A percentile compares a stretch with the other conserved stretches of the same genome.
phyloP scores from a whole-genome alignment of 83 land plant species.

The Picea abies region DNA sequence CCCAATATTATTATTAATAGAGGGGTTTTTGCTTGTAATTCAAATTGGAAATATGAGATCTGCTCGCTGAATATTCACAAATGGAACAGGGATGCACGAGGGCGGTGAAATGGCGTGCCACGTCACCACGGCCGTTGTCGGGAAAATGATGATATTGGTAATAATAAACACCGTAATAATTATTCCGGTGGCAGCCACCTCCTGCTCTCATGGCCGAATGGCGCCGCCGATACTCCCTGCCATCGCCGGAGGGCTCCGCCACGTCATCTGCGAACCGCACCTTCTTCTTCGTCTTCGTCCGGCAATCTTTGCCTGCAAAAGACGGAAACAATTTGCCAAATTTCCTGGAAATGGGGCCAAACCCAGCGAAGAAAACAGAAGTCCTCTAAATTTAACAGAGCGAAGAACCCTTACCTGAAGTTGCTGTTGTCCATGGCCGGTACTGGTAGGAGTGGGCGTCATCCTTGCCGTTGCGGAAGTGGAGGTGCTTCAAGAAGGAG shows the following conservation, averaged over 20 bases:
- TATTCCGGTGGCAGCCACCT: too few relatives aligned
- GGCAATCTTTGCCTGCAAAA: not conserved
- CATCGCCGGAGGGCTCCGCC: not conserved
- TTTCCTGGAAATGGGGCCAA: not conserved
- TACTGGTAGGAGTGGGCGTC: not conserved
- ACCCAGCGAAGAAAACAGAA: not conserved
- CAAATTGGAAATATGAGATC: too few relatives aligned
- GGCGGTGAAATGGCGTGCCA: too few relatives aligned
- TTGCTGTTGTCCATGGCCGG: not conserved
- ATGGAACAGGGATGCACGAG: too few relatives aligned
- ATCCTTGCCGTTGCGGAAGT: not conserved
- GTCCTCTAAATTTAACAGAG: not conserved
- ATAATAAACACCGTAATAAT: too few relatives aligned
- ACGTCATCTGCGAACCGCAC: slow-evolving; percentile 3
- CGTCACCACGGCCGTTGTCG: too few relatives aligned
- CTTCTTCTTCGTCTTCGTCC: not conserved
- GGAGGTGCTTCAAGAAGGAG: not conserved
- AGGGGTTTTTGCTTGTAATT: too few relatives aligned
- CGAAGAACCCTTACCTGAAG: not conserved
- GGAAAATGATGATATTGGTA: too few relatives aligned
- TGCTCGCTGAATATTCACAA: too few relatives aligned
- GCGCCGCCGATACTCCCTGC: not conserved
- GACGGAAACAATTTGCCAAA: too few relatives aligned
- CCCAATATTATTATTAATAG: too few relatives aligned
- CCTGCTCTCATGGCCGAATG: not conserved